phyloP scores from a whole-genome alignment of 78 protist species.

The Planoprotostelium fungivorum region DNA sequence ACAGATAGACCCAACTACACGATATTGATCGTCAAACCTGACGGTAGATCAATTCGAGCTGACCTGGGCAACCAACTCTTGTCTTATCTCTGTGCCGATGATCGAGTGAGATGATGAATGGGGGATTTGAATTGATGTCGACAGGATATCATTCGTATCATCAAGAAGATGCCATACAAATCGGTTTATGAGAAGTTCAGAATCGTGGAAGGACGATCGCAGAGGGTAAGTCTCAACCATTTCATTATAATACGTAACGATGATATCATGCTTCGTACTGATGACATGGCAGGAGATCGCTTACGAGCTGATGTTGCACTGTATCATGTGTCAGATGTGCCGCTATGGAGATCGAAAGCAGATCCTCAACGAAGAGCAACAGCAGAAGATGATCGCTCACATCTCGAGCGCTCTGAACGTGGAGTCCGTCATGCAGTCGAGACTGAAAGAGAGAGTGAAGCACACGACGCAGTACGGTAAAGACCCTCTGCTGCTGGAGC shows the following conservation, averaged over 20 bases:
- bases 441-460: background rate
- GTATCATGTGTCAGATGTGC: no score
- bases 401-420: background rate
- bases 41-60: background rate
- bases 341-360: no score
- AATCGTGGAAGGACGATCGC: background rate
- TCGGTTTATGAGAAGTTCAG: background rate
- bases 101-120: background rate
- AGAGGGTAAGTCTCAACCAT: background rate
- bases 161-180: background rate
- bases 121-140: background rate
- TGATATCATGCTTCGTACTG: background rate
- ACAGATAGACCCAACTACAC: background rate
- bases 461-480: background rate
- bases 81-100: background rate
- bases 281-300: background rate
- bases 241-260: background rate
- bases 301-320: background rate
- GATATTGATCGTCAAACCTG: background rate
- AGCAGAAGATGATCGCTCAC: no score
- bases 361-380: no score
- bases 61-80: background rate
- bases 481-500: background rate
- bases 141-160: background rate
- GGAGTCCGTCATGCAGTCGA: background rate